Percentiles rank a stretch among this genome's conserved stretches.
Evolutionary conservation across 2,329 filamentous ascomycete species (phyloP).

Genomic region (Coniochaeta pulveracea): DNA sequence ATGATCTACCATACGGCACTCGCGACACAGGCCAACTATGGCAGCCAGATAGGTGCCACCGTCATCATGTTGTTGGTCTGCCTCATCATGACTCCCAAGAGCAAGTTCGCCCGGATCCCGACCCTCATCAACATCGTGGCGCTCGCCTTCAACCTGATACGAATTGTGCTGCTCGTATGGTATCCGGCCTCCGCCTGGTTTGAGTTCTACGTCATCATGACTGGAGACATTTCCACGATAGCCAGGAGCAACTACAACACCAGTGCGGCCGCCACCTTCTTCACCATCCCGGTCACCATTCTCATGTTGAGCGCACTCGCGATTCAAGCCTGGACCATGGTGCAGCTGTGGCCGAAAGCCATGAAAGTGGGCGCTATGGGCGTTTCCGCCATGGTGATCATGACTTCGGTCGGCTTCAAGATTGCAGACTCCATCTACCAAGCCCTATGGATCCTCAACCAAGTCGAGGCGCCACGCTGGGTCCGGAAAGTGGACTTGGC

Average conservation of each 20-base stretch:
- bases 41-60: slow-evolving; percentile 58
- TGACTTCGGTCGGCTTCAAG: slow-evolving; percentile 17
- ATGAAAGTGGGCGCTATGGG: slow-evolving; percentile 18
- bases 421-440: slow-evolving; percentile 25
- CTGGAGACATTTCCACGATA: slow-evolving; percentile 41
- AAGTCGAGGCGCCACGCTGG: slow-evolving; percentile 17
- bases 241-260: slow-evolving; percentile 21
- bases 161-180: slow-evolving; percentile 42
- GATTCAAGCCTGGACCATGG: slow-evolving; percentile 41
- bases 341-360: slow-evolving; percentile 31
- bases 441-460: slow-evolving; percentile 17
- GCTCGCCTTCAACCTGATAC: slow-evolving; percentile 48
- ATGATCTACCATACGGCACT: slow-evolving; percentile 16
- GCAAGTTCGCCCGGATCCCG: slow-evolving; percentile 52
- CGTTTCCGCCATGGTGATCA: slow-evolving; percentile 22
- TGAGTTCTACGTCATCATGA: slow-evolving; percentile 49
- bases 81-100: slow-evolving; percentile 51
- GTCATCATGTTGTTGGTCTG: slow-evolving; percentile 54
- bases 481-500: slow-evolving; percentile 23
- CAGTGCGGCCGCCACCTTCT: slow-evolving; percentile 26
- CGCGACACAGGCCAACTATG: slow-evolving; percentile 43
- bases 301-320: slow-evolving; percentile 34
- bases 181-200: slow-evolving; percentile 51
- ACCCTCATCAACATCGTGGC: slow-evolving; percentile 54
- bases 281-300: slow-evolving; percentile 31